These are phyloP conservation scores for Epichloe uncinata DNA, from an alignment of 2,329 filamentous ascomycete species.

Conservation along the genomic window DNA sequence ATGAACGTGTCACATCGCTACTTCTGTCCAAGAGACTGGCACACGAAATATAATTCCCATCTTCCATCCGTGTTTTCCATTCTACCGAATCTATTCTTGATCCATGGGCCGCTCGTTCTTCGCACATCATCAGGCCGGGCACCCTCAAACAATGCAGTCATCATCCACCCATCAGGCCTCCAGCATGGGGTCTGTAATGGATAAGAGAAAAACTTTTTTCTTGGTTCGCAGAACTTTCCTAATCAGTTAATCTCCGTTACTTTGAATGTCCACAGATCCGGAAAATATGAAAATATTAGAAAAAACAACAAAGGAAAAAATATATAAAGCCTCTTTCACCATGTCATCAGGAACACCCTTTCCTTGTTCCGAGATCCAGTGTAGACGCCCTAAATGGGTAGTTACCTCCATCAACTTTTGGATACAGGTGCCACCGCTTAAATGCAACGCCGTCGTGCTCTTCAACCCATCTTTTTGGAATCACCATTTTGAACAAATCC, in stretches of 20 bases:
- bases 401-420: slow-evolving; percentile 2
- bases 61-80: slow-evolving; percentile 17
- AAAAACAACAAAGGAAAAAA: slow-evolving; percentile 9
- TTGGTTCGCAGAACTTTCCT: slow-evolving; percentile 19
- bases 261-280: slow-evolving; percentile 18
- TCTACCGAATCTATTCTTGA: slow-evolving; percentile 26
- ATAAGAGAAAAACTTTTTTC: slow-evolving; percentile 11
- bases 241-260: slow-evolving; percentile 12
- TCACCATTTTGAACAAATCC: slow-evolving; percentile 1
- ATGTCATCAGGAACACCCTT: slow-evolving; percentile 1
- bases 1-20: no score
- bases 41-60: no score
- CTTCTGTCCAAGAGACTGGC: no score
- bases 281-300: slow-evolving; percentile 7
- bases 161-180: slow-evolving; percentile 16
- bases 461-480: slow-evolving; percentile 3
- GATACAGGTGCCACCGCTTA: slow-evolving; percentile 4
- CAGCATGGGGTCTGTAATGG: slow-evolving; percentile 13
- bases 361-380: slow-evolving; percentile 2
- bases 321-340: slow-evolving; percentile 4
- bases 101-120: slow-evolving; percentile 15
- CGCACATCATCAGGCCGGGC: slow-evolving; percentile 8
- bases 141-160: slow-evolving; percentile 10
- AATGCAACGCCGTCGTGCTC: slow-evolving; percentile 5
- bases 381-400: slow-evolving; percentile 2